phyloP scores from a whole-genome alignment of 352 stramenopile species.

The Pythium scleroteichum region DNA sequence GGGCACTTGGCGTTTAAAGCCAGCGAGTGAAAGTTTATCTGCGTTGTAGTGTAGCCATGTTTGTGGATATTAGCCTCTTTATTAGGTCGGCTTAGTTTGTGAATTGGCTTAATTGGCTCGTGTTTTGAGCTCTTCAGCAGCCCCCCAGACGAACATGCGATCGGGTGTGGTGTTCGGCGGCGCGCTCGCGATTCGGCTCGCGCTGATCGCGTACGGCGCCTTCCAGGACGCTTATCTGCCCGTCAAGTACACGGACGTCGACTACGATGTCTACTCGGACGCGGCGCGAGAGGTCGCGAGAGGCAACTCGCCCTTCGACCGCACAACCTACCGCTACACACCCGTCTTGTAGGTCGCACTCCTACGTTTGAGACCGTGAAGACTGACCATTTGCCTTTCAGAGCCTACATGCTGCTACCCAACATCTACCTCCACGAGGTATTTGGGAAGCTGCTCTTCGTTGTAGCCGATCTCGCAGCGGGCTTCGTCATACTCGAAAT shows the following conservation, averaged over 20 bases:
- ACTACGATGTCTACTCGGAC: constrained; percentile 99
- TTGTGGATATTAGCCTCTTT: not conserved
- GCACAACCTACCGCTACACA: constrained; percentile 99
- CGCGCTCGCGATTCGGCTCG: constrained; percentile 60
- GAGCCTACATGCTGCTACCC: constrained; percentile 69
- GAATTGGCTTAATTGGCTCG: not conserved
- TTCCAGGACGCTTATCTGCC: constrained; percentile 75
- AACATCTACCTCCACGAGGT: constrained; percentile 76
- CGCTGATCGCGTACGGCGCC: constrained; percentile 68
- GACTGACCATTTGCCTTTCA: constrained; percentile 19
- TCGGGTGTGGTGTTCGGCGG: constrained; percentile 40
- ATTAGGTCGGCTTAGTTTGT: not conserved
- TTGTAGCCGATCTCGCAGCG: constrained; percentile 92
- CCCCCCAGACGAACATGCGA: constrained; percentile 23
- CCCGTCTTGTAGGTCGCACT: constrained; percentile 87
- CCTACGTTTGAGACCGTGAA: not conserved
- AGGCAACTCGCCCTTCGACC: constrained; percentile 92
- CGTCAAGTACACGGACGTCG: constrained; percentile 98
- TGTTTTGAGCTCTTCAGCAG: not conserved
- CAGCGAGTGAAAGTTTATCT: constrained; percentile 32
- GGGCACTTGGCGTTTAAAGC: constrained; percentile 51
- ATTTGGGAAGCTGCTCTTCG: constrained; percentile 97
- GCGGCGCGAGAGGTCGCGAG: constrained; percentile 89
- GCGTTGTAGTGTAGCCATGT: constrained; percentile 11
- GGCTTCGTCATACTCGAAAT: constrained; percentile 90